phyloP scores from a whole-genome alignment of 2,329 filamentous ascomycete genomes.

The Lasiodiplodia hormozganensis region DNA sequence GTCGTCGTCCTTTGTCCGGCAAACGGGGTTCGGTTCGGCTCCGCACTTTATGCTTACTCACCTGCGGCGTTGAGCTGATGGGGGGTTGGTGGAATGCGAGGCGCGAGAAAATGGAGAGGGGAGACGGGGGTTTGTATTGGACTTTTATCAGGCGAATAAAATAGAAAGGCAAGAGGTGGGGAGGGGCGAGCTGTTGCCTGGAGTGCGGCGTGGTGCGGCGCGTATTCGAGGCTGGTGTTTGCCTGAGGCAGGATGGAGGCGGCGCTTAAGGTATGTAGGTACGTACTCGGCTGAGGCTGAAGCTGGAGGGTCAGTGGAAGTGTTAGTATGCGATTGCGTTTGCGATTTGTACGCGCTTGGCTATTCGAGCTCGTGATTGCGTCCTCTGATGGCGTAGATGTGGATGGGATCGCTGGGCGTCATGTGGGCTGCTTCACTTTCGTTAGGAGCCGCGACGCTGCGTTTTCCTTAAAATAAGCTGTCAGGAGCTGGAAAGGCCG shows the following conservation, averaged over 20 bases:
- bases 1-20: too few relatives aligned
- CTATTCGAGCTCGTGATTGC: not conserved
- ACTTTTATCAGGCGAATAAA: too few relatives aligned
- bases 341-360: not conserved
- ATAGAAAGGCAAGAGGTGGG: not conserved
- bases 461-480: not conserved
- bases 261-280: not conserved
- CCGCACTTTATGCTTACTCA: too few relatives aligned
- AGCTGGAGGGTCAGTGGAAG: too few relatives aligned
- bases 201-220: not conserved
- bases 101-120: not conserved
- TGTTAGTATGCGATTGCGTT: not conserved
- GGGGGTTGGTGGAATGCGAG: too few relatives aligned
- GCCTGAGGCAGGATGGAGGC: constrained; percentile 1
- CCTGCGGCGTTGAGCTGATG: too few relatives aligned
- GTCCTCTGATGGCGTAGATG: not conserved
- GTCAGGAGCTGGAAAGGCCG: not conserved
- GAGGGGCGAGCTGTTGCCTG: not conserved
- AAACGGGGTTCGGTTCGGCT: too few relatives aligned
- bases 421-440: not conserved
- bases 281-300: too few relatives aligned
- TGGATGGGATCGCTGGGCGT: not conserved
- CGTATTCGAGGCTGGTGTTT: not conserved
- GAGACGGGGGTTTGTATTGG: not conserved
- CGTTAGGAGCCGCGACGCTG: not conserved